Conservation (phyloP, 345 rosid genomes). For the Limnanthes douglasii region DNA sequence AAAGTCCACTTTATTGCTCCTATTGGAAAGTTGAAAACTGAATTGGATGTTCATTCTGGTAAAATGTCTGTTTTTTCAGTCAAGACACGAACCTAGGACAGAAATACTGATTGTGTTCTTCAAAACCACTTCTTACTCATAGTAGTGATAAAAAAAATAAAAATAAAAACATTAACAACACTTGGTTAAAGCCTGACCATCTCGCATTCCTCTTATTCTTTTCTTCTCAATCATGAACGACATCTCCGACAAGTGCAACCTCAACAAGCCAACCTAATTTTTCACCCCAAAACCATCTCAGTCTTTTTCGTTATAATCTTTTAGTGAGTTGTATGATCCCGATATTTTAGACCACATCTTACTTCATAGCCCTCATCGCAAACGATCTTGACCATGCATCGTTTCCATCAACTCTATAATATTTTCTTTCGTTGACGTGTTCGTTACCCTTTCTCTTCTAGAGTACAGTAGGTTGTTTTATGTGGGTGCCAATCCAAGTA, state of each 20-base stretch:
- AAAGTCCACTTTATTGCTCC: conserved; percentile 77
- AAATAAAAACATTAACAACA: conserved; percentile 9
- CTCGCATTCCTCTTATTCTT: conserved; percentile 10
- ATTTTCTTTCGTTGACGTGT: no score
- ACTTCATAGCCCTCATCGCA: conserved; percentile 18
- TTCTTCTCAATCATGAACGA: conserved; percentile 7
- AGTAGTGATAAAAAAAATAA: conserved; percentile 4
- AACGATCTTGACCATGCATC: no score
- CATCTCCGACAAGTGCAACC: conserved; percentile 50
- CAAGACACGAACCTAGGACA: conserved; percentile 9
- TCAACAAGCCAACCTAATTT: conserved; percentile 78
- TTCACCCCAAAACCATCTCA: conserved; percentile 52
- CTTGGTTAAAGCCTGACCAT: conserved; percentile 36
- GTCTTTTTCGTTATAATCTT: conserved; percentile 18
- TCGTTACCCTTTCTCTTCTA: no score
- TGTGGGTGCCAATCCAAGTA: no score
- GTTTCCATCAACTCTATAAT: no score
- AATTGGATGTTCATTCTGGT: conserved; percentile 36
- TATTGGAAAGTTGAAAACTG: conserved; percentile 50
- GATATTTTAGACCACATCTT: no score
- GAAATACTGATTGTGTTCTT: conserved; percentile 8
- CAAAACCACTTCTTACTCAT: conserved; percentile 9
- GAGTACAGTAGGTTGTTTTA: no score
- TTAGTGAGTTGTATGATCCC: conserved; percentile 14
- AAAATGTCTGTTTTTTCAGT: conserved; percentile 7